Conservation (phyloP, 495 filamentous ascomycete species). For the Hypoxylon fuscum region DNA sequence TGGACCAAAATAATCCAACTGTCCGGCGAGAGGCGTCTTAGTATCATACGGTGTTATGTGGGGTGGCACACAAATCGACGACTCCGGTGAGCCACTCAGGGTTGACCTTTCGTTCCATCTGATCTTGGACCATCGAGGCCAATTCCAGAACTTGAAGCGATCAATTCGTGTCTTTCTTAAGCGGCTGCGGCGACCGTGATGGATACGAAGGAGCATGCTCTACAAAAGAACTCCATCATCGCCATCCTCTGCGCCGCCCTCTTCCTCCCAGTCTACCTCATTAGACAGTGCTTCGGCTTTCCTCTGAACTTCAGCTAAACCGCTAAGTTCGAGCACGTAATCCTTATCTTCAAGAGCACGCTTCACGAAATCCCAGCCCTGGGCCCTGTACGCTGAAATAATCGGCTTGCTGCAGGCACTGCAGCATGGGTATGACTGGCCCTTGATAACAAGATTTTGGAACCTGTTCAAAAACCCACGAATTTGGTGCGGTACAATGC, state of each 20-base stretch:
- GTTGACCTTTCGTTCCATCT: constrained; percentile 30
- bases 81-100: constrained; percentile 18
- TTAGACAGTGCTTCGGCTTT: constrained; percentile 67
- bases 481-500: constrained; percentile 90
- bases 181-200: constrained; percentile 29
- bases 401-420: constrained; percentile 88
- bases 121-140: constrained; percentile 36
- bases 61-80: constrained; percentile 28
- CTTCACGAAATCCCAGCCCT: constrained; percentile 90
- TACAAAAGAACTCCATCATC: constrained; percentile 54
- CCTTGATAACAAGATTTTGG: constrained; percentile 82
- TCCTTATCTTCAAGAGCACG: constrained; percentile 83
- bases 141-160: constrained; percentile 41
- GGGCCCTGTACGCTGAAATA: constrained; percentile 71
- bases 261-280: constrained; percentile 58
- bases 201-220: constrained; percentile 32
- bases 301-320: constrained; percentile 89
- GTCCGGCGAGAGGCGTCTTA: constrained; percentile 8
- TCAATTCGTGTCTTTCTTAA: constrained; percentile 33
- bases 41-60: constrained; percentile 21
- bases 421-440: constrained; percentile 86
- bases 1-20: constrained; percentile 35
- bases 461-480: constrained; percentile 90
- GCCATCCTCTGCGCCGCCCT: constrained; percentile 51
- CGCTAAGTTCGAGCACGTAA: constrained; percentile 90